Evolutionary conservation across 2,329 filamentous ascomycete species (phyloP), one percentile per base, ranked within the genome.

Genomic region (Cladosporium sp.): DNA sequence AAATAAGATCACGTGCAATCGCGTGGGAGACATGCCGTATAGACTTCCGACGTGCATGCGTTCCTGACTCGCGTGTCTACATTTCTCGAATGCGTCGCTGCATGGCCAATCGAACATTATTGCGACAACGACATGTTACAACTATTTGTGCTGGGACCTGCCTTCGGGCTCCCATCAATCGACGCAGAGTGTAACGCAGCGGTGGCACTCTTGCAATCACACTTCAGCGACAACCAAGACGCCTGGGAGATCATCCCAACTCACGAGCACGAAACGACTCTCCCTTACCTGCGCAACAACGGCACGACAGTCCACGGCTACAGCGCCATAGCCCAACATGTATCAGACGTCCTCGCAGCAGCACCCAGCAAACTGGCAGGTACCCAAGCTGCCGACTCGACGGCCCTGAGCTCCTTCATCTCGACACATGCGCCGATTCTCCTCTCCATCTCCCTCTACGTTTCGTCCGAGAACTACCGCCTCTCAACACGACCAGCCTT

Each of bases 131-230:
- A 47, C 44, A 65, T 65, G 64, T 21, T 65, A 60, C 57, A 65
- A 80, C 86, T 99, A 67, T 91, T 97, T 80, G 86, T 97, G 74
- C 96, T 93, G 90, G 93, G 93, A 59, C 89, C 92, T 64, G 93
- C 92, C 49, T 96, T 97, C 78, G 89, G 88, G 49, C 86, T 97
- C 54, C 90, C 94, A 15, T 98, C 95, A 52, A 90, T 98, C 73
- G 93, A 98, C 74, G 84, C 94, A 55, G 92, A 96, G 82, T 98
- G 93, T 76, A 87, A 96, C 68, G 93, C 93, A 32, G 85, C 90
- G 52, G 88, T 97, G 71, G 88, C 91, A 63, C 93, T 93, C 76
- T 84, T 96, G 66, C 85, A 87, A 68, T 82, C 87, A 72, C 85
- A 84, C 66, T 81, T 92, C 28, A 84, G 86, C 41, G 76, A 79